A percentile compares a stretch with the other conserved stretches of the same genome.
Conservation (phyloP, 495 filamentous ascomycete genomes). For the Neurospora sp. region DNA sequence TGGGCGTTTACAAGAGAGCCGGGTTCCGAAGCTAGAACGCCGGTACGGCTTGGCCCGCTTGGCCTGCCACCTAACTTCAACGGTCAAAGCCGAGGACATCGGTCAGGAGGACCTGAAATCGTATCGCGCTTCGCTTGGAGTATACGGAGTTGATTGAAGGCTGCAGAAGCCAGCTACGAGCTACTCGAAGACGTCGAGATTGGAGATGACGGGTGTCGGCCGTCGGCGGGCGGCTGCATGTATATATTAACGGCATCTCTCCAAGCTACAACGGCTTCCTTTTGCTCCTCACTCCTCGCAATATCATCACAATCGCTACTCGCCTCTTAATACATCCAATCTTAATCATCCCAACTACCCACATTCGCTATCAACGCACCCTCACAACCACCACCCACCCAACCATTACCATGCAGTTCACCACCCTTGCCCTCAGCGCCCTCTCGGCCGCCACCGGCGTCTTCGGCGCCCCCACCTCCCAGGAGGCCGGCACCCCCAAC, state of each 20-base stretch:
- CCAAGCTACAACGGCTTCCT: not conserved
- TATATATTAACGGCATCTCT: not conserved
- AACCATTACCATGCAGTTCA: constrained; percentile 10
- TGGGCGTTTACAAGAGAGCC: not conserved
- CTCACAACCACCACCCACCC: not conserved
- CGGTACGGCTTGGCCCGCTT: not conserved
- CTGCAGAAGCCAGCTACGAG: not conserved
- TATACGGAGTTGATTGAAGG: not conserved
- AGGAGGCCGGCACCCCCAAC: constrained; percentile 3
- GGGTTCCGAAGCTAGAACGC: not conserved
- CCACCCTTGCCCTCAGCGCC: constrained; percentile 5
- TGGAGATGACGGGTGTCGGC: not conserved
- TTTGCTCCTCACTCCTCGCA: not conserved
- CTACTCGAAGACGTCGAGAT: not conserved
- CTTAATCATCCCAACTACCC: not conserved
- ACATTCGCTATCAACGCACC: not conserved
- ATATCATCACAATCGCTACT: not conserved
- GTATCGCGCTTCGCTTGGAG: not conserved
- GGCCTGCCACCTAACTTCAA: not conserved
- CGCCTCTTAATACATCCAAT: not conserved
- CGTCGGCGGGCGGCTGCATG: not conserved
- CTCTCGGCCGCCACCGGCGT: constrained; percentile 38
- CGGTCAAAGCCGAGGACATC: not conserved
- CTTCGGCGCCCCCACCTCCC: constrained; percentile 11
- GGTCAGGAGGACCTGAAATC: not conserved